These are phyloP conservation scores for Lumnitzera racemosa DNA, from an alignment of 345 rosid species.

Conservation along the genomic window DNA sequence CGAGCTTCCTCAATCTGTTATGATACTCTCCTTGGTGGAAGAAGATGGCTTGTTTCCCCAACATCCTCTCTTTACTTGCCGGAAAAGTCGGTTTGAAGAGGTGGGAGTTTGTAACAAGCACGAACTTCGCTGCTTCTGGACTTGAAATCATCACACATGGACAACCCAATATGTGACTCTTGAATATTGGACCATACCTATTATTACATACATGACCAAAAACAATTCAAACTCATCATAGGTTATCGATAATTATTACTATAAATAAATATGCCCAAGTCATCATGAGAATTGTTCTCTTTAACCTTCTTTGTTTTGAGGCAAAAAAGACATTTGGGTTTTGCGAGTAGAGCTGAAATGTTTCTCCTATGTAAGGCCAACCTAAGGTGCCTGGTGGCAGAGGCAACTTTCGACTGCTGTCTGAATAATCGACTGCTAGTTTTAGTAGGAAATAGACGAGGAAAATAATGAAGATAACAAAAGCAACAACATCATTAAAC, in stretches of 20 bases:
- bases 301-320: slow-evolving; percentile 47
- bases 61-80: slow-evolving; percentile 80
- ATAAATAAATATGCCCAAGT: neutral
- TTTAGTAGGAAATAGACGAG: slow-evolving; percentile 17
- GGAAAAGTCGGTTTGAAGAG: slow-evolving; percentile 92
- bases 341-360: slow-evolving; percentile 82
- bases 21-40: slow-evolving; percentile 87
- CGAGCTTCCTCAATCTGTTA: slow-evolving; percentile 62
- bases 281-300: neutral
- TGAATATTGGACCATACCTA: slow-evolving; percentile 75
- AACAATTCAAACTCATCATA: neutral
- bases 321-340: slow-evolving; percentile 83
- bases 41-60: slow-evolving; percentile 78
- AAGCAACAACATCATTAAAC: slow-evolving; percentile 5
- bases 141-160: slow-evolving; percentile 87
- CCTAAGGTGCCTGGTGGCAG: slow-evolving; percentile 89
- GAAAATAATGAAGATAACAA: slow-evolving; percentile 19
- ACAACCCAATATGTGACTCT: slow-evolving; percentile 76
- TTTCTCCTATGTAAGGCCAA: slow-evolving; percentile 81
- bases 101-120: slow-evolving; percentile 52
- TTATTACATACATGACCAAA: slow-evolving; percentile 6
- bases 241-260: too few relatives aligned
- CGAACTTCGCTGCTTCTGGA: slow-evolving; percentile 77
- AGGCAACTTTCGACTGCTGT: slow-evolving; percentile 24
- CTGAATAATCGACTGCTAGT: neutral